Evolutionary conservation across 192 early-diverging fungal species (phyloP).

Genomic region (Linnemannia hyalina): DNA sequence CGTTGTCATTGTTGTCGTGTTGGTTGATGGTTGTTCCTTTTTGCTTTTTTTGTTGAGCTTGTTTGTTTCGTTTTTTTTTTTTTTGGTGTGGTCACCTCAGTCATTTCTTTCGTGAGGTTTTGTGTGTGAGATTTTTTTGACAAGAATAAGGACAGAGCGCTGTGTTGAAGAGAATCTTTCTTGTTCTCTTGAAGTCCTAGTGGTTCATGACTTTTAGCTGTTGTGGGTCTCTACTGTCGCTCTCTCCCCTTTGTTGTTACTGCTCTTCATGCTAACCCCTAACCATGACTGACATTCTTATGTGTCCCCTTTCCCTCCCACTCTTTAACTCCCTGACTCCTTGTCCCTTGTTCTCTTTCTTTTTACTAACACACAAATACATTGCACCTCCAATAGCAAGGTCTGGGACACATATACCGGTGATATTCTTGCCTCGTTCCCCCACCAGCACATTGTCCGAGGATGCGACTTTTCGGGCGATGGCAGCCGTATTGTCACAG

Average conservation of each 20-base stretch:
- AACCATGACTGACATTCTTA: constrained; percentile 1
- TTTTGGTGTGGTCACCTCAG: not conserved
- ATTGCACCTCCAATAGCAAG: constrained; percentile 58
- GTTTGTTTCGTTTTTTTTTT: not conserved
- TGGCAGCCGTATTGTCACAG: constrained; percentile 80
- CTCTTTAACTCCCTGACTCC: constrained; percentile 4
- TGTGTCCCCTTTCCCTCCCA: constrained; percentile 5
- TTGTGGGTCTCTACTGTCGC: not conserved
- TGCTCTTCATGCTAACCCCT: not conserved
- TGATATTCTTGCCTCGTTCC: constrained; percentile 74
- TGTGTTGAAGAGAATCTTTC: not conserved
- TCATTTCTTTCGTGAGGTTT: not conserved
- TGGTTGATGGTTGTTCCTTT: not conserved
- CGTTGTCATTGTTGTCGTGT: constrained; percentile 17
- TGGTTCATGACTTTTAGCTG: not conserved
- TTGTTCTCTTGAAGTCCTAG: not conserved
- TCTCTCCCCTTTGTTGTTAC: not conserved
- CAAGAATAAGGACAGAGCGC: not conserved
- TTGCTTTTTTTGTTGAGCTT: not conserved
- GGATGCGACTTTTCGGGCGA: constrained; percentile 85
- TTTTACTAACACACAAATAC: not conserved
- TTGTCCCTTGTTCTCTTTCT: not conserved
- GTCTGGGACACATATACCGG: constrained; percentile 92
- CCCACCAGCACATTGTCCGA: constrained; percentile 87
- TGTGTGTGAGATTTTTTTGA: not conserved